These are phyloP conservation scores for Aspergillus saccharolyticus DNA, from an alignment of 495 filamentous ascomycete species.

Conservation along the genomic window DNA sequence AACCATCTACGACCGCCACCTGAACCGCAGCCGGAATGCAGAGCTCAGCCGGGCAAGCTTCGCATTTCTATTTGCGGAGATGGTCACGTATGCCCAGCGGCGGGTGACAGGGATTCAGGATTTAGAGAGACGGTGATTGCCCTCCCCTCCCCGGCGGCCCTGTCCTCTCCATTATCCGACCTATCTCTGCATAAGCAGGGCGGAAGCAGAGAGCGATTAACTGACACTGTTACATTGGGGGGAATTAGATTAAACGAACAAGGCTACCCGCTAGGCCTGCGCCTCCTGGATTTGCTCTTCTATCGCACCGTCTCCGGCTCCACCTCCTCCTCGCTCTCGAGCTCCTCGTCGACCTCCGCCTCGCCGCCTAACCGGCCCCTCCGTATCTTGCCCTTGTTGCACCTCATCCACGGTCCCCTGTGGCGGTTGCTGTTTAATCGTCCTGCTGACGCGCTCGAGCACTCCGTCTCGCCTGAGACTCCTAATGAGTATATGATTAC, in stretches of 20 bases:
- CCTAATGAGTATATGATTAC: conserved; percentile 97
- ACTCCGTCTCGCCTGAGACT: conserved; percentile 69
- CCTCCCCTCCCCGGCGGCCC: no score
- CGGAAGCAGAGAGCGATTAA: not conserved
- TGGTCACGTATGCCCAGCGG: conserved; percentile 93
- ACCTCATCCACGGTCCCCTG: conserved; percentile 85
- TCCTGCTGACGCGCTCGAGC: conserved; percentile 86
- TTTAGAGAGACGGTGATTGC: conserved; percentile 76
- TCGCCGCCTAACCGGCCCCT: conserved; percentile 69
- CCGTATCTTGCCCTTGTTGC: conserved; percentile 84
- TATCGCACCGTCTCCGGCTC: conserved; percentile 54
- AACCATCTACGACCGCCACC: conserved; percentile 94
- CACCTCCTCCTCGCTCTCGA: conserved; percentile 78
- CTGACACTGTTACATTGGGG: not conserved
- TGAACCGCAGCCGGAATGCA: conserved; percentile 79
- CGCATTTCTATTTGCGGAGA: conserved; percentile 92
- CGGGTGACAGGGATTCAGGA: conserved; percentile 88
- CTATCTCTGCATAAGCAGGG: no score
- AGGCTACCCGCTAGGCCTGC: conserved; percentile 91
- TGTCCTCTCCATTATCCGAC: no score
- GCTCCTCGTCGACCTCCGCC: conserved; percentile 58
- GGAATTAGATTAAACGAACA: conserved; percentile 74
- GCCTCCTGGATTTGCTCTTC: conserved; percentile 90
- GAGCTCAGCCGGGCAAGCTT: conserved; percentile 91
- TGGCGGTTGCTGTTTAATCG: conserved; percentile 91